These are phyloP conservation scores for Daldinia sp. DNA, from an alignment of 2,329 filamentous ascomycete species.

Conservation along the genomic window DNA sequence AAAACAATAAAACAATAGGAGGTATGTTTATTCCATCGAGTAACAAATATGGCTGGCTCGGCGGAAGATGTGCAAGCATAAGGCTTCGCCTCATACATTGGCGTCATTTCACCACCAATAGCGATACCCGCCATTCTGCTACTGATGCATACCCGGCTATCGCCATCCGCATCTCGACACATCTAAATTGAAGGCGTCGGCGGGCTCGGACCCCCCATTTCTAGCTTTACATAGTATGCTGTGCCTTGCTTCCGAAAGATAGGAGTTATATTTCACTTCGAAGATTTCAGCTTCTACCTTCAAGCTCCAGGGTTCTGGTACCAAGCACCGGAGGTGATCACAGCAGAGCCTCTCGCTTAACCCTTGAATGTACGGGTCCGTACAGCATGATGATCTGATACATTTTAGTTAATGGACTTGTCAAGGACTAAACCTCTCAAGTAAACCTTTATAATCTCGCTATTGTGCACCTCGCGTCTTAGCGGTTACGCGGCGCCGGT, in stretches of 20 bases:
- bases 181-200: constrained; percentile 5
- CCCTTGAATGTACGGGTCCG: not conserved
- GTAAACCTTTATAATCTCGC: not conserved
- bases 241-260: not conserved
- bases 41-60: constrained; percentile 18
- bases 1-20: constrained; percentile 3
- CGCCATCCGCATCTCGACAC: constrained; percentile 19
- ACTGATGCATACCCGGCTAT: constrained; percentile 21
- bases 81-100: constrained; percentile 28
- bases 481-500: constrained; percentile 18
- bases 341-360: constrained; percentile 1
- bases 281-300: not conserved
- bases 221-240: not conserved
- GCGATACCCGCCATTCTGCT: constrained; percentile 10
- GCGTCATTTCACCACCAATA: constrained; percentile 16
- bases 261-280: not conserved
- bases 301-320: too few relatives aligned
- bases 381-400: not conserved
- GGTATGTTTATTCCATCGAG: not conserved
- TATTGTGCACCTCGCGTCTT: constrained; percentile 4
- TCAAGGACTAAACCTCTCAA: not conserved
- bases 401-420: not conserved
- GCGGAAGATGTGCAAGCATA: constrained; percentile 11
- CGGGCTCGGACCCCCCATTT: constrained; percentile 2
- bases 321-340: not conserved